Conservation (phyloP, 441 rosid species). For the Populus hybrid region DNA sequence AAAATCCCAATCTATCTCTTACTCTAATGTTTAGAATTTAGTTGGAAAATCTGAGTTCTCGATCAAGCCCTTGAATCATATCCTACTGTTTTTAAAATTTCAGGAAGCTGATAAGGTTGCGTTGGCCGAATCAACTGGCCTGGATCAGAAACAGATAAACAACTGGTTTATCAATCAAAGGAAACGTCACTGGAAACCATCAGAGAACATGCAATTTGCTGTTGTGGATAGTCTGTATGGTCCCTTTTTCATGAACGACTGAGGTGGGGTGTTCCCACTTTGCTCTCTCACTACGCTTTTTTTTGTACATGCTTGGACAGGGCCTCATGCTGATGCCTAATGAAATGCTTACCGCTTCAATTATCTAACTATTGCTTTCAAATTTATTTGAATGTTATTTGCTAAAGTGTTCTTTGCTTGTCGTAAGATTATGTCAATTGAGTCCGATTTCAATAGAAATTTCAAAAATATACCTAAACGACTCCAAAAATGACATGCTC, state of each 20-base stretch:
- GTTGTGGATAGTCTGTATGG: constrained; percentile 41
- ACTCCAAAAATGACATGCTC: neutral
- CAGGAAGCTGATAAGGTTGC: constrained; percentile 59
- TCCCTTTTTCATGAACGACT: constrained; percentile 25
- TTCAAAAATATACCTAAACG: neutral
- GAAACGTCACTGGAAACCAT: constrained; percentile 70
- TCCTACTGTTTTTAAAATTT: neutral
- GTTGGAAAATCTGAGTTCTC: neutral
- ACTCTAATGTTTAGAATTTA: neutral
- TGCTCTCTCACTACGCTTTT: too few relatives aligned
- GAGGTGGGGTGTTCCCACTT: neutral
- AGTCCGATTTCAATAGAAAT: neutral
- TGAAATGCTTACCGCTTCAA: constrained; percentile 2
- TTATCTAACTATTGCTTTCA: neutral
- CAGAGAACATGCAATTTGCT: constrained; percentile 46
- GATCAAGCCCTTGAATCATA: neutral
- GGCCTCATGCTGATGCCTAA: neutral
- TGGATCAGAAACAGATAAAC: constrained; percentile 22
- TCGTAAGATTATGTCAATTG: neutral
- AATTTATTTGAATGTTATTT: too few relatives aligned
- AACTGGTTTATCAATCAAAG: constrained; percentile 14
- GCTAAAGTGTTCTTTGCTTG: neutral
- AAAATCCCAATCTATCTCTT: neutral
- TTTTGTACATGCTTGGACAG: constrained; percentile 16
- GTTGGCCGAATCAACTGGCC: constrained; percentile 50